Evolutionary conservation across 768 basidiomycete genomes (phyloP), one percentile per base, ranked within the genome.

Genomic region (Boletus sensibilis): DNA sequence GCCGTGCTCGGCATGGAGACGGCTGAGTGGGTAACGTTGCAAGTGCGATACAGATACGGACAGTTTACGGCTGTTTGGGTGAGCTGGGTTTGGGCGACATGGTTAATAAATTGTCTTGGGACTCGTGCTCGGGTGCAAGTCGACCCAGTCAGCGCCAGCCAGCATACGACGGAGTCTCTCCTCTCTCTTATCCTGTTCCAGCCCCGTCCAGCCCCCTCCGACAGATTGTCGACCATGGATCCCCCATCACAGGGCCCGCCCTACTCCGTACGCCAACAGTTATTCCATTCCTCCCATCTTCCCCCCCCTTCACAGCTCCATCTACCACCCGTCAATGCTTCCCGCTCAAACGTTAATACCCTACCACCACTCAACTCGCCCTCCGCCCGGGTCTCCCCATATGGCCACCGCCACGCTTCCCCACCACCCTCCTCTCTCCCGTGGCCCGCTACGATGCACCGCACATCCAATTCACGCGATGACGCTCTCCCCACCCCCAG

Each of bases 281-380:
- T 77, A 50, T 79, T 78, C 61, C 74, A 74, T 29, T 75, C 76
- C 1, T 65, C 74, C 3, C 78, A 78, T 60, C 76, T 78, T 27
- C 78, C 78, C 0, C 78, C 76, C 0, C 78, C 78, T 0, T 75
- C 77, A 0, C 74, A 75, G 54, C 69, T 79, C 18, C 76, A 75
- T 49, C 70, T 75, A 14, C 68, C 75, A 3, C 74, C 73, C 37
- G 69, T 68, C 3, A 70, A 64, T 55, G 52, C 74, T 20, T 65
- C 72, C 23, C 71, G 76, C 58, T 70, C 74, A 2, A 68, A 60
- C 54, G 57, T 61, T 0, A 79, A 76, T 59, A 79, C 77, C 59
- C 69, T 78, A 0, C 77, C 79, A 0, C 77, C 78, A 62, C 66
- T 75, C 72, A 61, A 53, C 69, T 66, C 67, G 0, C 56, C 61